A percentile compares a stretch with the other conserved stretches of the same genome.
Conservation (phyloP, 352 stramenopile genomes). For the Phytophthora constricta region DNA sequence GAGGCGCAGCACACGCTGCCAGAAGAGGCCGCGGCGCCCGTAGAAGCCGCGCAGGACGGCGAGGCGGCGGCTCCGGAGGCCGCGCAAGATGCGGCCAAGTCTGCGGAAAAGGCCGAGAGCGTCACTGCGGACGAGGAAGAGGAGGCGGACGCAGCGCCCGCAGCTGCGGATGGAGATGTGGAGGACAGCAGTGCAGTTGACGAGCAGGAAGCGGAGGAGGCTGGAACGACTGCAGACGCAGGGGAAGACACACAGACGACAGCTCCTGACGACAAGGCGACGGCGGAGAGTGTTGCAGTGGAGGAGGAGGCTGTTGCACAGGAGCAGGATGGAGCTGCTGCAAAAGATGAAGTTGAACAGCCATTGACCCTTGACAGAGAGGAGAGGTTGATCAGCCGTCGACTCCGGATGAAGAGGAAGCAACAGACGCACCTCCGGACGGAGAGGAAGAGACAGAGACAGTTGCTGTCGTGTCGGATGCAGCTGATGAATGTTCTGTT, state of each 20-base stretch:
- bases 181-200: not conserved
- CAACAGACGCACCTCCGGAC: not conserved
- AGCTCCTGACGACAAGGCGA: not conserved
- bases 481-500: not conserved
- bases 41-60: slow-evolving; percentile 6
- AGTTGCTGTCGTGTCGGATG: not conserved
- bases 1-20: slow-evolving; percentile 14
- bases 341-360: slow-evolving; percentile 1
- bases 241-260: not conserved
- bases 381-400: not conserved
- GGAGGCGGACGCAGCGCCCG: not conserved
- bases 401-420: slow-evolving; percentile 1
- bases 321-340: slow-evolving; percentile 2
- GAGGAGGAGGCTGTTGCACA: no score
- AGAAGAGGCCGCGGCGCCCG: not conserved
- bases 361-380: no score
- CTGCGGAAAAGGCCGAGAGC: slow-evolving; percentile 11
- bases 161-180: not conserved
- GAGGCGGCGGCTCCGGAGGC: not conserved
- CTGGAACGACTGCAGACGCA: slow-evolving; percentile 44
- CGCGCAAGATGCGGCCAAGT: not conserved
- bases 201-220: slow-evolving; percentile 53
- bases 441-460: not conserved
- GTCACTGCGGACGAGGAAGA: slow-evolving; percentile 6
- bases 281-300: not conserved